Base-by-base conservation (phyloP, 306 rosid species). In the Boehmeria nivea region DNA sequence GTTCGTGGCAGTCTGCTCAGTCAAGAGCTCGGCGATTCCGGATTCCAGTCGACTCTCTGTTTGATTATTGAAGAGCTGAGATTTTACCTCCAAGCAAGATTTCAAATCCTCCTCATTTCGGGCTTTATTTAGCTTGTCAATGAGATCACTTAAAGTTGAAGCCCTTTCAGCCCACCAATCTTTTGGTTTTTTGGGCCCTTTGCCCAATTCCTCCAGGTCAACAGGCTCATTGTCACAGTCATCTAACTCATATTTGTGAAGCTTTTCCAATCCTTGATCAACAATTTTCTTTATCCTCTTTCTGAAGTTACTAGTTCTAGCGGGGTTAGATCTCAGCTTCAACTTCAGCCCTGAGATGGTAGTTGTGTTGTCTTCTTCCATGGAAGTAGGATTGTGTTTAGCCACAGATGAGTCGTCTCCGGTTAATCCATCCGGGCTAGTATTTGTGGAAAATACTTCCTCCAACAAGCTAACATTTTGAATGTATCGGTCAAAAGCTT, bases 401-500 rank as follows among this genome's bases (percentile, higher is more conserved):
- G 76, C 60, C 18, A 59, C 43, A 18, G 86, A 65, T 47, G 89
- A 54, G n/a, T n/a, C 67, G 17, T 71, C 70, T 20, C 61, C 70
- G 2, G 21, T 40, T 46, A 65, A 50, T 52, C 51, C 81, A 37
- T 79, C 87, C 46, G 14, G 19, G 55, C 47, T 25, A 61, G 86
- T 59, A 63, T 84, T 74, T 65, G 66, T 78, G 39, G 85, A 74
- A 44, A 93, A 81, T 63, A 93, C 67, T 79, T 93, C 93, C 72
- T 87, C 93, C 56, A 87, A 83, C 47, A 93, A 80, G 62, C 59
- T 78, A 33, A 85, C 67, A 48, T 83, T 87, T 79, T 83, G 87
- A 87, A 87, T 81, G 87, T 93, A 93, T 31, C 86, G 81, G 45
- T 83, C 95, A 56, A 93, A 85, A 72, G 90, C 84, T 73, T 85